phyloP scores from a whole-genome alignment of 23 red algal species.

The Gracilariopsis chorda region DNA sequence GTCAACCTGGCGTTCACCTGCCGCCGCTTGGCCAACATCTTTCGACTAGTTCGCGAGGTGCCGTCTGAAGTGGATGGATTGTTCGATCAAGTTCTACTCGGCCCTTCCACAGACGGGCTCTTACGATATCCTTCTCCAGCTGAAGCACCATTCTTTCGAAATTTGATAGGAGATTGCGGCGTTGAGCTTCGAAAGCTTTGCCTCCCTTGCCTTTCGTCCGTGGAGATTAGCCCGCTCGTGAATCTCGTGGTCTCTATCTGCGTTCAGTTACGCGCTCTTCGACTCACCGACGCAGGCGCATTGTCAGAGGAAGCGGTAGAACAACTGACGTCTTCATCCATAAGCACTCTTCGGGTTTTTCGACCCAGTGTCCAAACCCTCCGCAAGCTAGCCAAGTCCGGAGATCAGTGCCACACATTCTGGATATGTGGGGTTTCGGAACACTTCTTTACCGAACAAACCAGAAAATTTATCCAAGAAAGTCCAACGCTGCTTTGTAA shows the following conservation, averaged over 20 bases:
- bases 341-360: not conserved
- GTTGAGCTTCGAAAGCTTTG: not conserved
- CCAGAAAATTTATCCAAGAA: not conserved
- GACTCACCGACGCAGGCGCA: not conserved
- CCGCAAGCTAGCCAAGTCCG: not conserved
- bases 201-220: not conserved
- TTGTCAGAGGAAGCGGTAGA: not conserved
- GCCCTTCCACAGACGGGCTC: not conserved
- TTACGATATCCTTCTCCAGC: not conserved
- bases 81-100: not conserved
- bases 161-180: not conserved
- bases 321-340: not conserved
- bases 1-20: constrained; percentile 6
- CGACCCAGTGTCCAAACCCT: not conserved
- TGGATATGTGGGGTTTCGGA: not conserved
- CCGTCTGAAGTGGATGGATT: not conserved
- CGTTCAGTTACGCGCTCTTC: not conserved
- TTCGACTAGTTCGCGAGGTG: not conserved
- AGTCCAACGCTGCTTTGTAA: not conserved
- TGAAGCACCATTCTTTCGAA: constrained; percentile 13
- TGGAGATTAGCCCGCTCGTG: not conserved
- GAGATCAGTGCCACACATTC: not conserved
- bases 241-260: not conserved
- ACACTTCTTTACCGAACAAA: not conserved
- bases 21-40: not conserved